Percentiles rank a stretch among this genome's conserved stretches.
phyloP scores from a whole-genome alignment of 2,329 filamentous ascomycete genomes.

The Neodidymelliopsis sp. region DNA sequence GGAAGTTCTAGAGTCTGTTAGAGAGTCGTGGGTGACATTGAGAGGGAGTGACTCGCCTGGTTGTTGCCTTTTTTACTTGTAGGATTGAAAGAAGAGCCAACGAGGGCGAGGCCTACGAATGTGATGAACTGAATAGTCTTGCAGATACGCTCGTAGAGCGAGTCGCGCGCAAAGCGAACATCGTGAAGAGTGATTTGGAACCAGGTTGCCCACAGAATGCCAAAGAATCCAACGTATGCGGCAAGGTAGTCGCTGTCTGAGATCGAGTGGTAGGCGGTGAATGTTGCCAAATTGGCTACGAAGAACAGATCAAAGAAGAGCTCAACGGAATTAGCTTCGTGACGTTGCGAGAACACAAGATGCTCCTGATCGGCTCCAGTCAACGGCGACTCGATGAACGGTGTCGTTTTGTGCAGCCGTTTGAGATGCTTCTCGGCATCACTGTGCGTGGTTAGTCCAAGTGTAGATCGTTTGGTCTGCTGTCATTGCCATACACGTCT shows the following conservation, averaged over 20 bases:
- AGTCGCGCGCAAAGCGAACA: slow-evolving; percentile 50
- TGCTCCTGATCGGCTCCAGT: slow-evolving; percentile 45
- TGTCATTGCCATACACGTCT: slow-evolving; percentile 34
- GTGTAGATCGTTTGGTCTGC: not conserved
- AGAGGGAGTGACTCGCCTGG: slow-evolving; percentile 31
- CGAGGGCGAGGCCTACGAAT: slow-evolving; percentile 48
- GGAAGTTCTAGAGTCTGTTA: slow-evolving; percentile 40
- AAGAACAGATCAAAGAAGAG: slow-evolving; percentile 48
- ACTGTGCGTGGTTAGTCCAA: slow-evolving; percentile 26
- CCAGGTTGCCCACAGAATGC: slow-evolving; percentile 49
- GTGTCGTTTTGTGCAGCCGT: slow-evolving; percentile 43
- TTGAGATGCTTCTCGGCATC: slow-evolving; percentile 48
- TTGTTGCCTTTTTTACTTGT: slow-evolving; percentile 32
- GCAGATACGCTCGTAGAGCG: slow-evolving; percentile 48
- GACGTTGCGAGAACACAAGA: slow-evolving; percentile 48
- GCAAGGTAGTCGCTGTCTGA: slow-evolving; percentile 43
- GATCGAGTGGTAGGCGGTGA: slow-evolving; percentile 50
- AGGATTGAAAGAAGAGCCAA: slow-evolving; percentile 48
- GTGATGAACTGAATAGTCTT: slow-evolving; percentile 49
- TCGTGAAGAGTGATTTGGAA: slow-evolving; percentile 51
- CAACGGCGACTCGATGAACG: slow-evolving; percentile 46
- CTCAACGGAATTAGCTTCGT: slow-evolving; percentile 50
- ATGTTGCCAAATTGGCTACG: slow-evolving; percentile 49
- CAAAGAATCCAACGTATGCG: slow-evolving; percentile 50
- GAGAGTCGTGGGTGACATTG: not conserved